Evolutionary conservation across 768 basidiomycete species (phyloP).

Genomic region (Chiua virens): DNA sequence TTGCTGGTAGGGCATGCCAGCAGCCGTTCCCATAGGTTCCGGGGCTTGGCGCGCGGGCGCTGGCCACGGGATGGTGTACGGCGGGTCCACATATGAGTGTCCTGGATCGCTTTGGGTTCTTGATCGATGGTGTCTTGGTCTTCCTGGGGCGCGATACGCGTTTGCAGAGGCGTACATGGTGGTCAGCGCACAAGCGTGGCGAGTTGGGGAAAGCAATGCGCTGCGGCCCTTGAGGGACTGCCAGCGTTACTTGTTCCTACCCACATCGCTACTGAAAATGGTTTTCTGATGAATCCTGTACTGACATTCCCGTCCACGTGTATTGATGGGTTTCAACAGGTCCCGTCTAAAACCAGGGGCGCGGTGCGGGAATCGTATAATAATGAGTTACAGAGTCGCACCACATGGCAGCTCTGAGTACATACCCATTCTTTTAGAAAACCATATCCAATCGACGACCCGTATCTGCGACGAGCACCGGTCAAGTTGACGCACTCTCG

Average conservation of each 20-base stretch:
- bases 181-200: background rate
- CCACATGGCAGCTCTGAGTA: too few relatives aligned
- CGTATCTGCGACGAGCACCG: too few relatives aligned
- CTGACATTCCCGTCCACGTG: too few relatives aligned
- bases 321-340: too few relatives aligned
- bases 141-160: conserved; percentile 8
- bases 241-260: background rate
- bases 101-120: conserved; percentile 26
- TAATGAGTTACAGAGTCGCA: too few relatives aligned
- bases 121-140: conserved; percentile 11
- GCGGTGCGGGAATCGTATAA: too few relatives aligned
- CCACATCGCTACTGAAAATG: background rate
- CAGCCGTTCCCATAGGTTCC: conserved; percentile 9
- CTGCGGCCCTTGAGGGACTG: background rate
- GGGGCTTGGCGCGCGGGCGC: conserved; percentile 23
- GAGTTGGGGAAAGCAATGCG: background rate
- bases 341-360: too few relatives aligned
- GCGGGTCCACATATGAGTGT: conserved; percentile 18
- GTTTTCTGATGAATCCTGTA: too few relatives aligned
- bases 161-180: conserved; percentile 15
- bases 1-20: background rate
- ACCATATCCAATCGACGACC: too few relatives aligned
- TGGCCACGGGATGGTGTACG: conserved; percentile 26
- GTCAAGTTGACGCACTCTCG: too few relatives aligned
- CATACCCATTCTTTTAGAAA: too few relatives aligned